Base-by-base conservation (phyloP, 2,329 filamentous ascomycete genomes). In the Tothia fuscella region DNA sequence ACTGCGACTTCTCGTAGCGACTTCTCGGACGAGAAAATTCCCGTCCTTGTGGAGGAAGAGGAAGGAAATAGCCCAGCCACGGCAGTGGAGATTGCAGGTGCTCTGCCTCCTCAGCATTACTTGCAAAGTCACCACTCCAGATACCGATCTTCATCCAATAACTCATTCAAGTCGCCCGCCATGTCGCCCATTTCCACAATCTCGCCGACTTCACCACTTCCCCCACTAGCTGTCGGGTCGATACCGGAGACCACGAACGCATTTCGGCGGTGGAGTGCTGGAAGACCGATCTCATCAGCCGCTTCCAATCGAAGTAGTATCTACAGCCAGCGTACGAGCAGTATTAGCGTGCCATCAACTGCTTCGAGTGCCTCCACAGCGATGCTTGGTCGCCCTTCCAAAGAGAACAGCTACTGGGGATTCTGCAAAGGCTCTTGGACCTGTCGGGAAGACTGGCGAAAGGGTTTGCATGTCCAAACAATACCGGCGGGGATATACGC, bases 371-470 rank as follows among this genome's bases (percentile, higher is more conserved):
- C 33, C 2, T 13, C 33, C 13, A 22, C 26, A 43, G n/a, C 55
- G 49, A 56, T 61, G 49, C 40, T 48, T 14, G 57, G 57, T 29
- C 57, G 59, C 3, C 57, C 59, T 1, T 56, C 54, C 50, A 61
- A 59, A 46, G 51, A 53, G n/a, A 62, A 62, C 47, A 53, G 56
- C 45, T 62, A 61, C 49, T 61, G 56, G 55, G 59, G 59, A 16
- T 63, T 62, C 50, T 63, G 60, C 50, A 61, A 61, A 51, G 60
- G 60, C 25, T 53, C 59, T 2, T 62, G 59, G 59, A 51, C 51
- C 1, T 48, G 53, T 3, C 54, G 58, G 25, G 56, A 58, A 46
- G 56, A 60, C 12, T 16, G 47, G 2, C 55, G 53, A 19, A 57
- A 57, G n/a, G 59, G 58, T 1, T 48, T 63, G 0, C 25, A 28